Evolutionary conservation across 164 flowering plant genomes (phyloP).

Genomic region (Aristolochia californica): DNA sequence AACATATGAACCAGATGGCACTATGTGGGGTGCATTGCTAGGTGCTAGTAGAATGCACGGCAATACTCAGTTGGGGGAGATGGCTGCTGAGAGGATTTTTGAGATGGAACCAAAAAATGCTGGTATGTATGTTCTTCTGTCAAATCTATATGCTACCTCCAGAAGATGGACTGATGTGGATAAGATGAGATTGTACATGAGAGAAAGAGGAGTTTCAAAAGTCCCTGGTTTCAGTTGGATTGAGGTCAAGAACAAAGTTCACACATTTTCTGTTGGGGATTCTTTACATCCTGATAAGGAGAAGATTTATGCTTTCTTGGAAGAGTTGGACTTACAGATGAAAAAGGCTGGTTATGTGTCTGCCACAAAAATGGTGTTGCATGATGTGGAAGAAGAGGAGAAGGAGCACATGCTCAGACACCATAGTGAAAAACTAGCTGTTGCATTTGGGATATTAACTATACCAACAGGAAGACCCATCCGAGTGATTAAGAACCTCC

Average conservation of each 20-base stretch:
- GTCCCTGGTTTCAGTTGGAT: constrained; percentile 85
- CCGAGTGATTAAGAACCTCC: constrained; percentile 82
- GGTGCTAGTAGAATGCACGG: constrained; percentile 92
- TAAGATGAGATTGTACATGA: constrained; percentile 63
- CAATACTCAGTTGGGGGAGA: constrained; percentile 66
- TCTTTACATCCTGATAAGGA: constrained; percentile 53
- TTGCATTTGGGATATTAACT: constrained; percentile 69
- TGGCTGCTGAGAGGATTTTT: constrained; percentile 69
- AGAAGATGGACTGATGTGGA: constrained; percentile 79
- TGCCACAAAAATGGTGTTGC: constrained; percentile 57
- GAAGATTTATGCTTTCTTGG: constrained; percentile 58
- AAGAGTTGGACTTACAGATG: constrained; percentile 51
- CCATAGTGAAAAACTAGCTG: constrained; percentile 87
- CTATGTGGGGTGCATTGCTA: constrained; percentile 90
- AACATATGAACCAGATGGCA: constrained; percentile 83
- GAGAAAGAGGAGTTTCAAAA: constrained; percentile 64
- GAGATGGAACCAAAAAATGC: constrained; percentile 83
- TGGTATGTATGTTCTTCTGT: constrained; percentile 89
- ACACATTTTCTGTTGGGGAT: constrained; percentile 72
- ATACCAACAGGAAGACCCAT: constrained; percentile 71
- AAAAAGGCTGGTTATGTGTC: constrained; percentile 64
- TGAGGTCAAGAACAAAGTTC: constrained; percentile 64
- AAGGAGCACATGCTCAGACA: constrained; percentile 80
- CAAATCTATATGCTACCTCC: constrained; percentile 78
- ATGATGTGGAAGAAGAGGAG: constrained; percentile 94